Conservation (phyloP, 371 early-diverging fungal species). For the Mortierella sp. region DNA sequence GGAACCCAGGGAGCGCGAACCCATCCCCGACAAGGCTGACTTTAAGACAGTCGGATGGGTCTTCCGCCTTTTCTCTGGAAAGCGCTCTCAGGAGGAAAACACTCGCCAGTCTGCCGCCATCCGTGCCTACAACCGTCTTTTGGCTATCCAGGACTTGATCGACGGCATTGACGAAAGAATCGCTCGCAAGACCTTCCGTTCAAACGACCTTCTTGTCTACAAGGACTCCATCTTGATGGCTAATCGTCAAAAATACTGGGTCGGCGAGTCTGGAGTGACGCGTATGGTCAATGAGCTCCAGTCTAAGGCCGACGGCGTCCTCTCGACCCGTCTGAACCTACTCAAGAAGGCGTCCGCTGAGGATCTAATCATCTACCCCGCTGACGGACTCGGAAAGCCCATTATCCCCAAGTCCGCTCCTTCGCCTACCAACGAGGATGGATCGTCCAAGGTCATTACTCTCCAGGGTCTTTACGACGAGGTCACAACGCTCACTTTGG, state of each 20-base stretch:
- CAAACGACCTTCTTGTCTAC: conserved; percentile 69
- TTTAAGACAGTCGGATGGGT: conserved; percentile 80
- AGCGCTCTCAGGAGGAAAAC: conserved; percentile 75
- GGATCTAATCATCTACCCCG: conserved; percentile 43
- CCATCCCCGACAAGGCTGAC: conserved; percentile 68
- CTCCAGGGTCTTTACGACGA: conserved; percentile 65
- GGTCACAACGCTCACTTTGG: conserved; percentile 71
- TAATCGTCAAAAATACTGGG: conserved; percentile 72
- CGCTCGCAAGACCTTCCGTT: conserved; percentile 68
- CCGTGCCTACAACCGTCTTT: conserved; percentile 74
- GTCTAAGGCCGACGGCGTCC: conserved; percentile 60
- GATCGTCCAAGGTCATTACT: conserved; percentile 48
- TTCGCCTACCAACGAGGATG: conserved; percentile 28
- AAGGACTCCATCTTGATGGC: conserved; percentile 67
- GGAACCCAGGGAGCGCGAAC: conserved; percentile 68
- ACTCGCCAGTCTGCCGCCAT: conserved; percentile 74
- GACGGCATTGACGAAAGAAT: conserved; percentile 76
- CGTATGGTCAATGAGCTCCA: conserved; percentile 61
- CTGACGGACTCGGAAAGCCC: conserved; percentile 50
- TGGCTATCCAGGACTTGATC: conserved; percentile 75
- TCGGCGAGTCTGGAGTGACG: conserved; percentile 62
- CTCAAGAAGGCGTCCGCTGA: conserved; percentile 58
- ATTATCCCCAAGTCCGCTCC: conserved; percentile 31
- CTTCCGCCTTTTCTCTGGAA: conserved; percentile 76
- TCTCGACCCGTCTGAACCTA: conserved; percentile 45